Base-by-base conservation (phyloP, 257 asterid species). In the Echites panduratus region DNA sequence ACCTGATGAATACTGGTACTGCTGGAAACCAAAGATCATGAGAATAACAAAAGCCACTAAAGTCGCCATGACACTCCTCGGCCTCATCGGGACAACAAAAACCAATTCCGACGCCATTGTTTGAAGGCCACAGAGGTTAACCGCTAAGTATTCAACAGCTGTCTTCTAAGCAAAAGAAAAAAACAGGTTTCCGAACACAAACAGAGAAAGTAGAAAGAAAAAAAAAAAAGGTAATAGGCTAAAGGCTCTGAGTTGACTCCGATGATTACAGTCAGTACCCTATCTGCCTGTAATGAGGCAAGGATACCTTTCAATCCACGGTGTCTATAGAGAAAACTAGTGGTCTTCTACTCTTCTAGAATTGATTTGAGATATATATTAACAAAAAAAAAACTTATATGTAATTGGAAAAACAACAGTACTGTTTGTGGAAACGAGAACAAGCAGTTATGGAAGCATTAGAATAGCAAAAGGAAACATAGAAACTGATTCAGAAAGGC, bases 21-120 rank as follows among this genome's bases (percentile, higher is more conserved):
- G 19, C 12, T 4, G 54, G 62, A 38, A 44, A 70, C 24, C 54
- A 52, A 41, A 45, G 44, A 61, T 53, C 56, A 59, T 17, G 19
- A 40, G 71, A 72, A 59, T 58, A 61, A 78, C 27, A 41, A 68
- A 68, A 68, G 61, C 24, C 45, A 48, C 69, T 20, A 45, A 65
- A 2, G 54, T 40, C 54, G 72, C 77, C 56, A 48, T 32, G 72
- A 50, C 8, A 16, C 73, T 32, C 45, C 65, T 61, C 64, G 26
- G 43, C 38, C 67, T 64, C 44, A 54, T 43, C 20, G 73, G 53
- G 67, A 65, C 62, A 27, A 29, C 26, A 24, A 58, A 63, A 68
- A 71, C 64, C 66, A 40, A n/a, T 49, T 9, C 53, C 41, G 57
- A 50, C 22, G 53, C 57, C 70, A 71, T 56, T 53, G 62, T 40